Conservation (phyloP, 2,329 filamentous ascomycete genomes). For the Emmonsiellopsis sp. region DNA sequence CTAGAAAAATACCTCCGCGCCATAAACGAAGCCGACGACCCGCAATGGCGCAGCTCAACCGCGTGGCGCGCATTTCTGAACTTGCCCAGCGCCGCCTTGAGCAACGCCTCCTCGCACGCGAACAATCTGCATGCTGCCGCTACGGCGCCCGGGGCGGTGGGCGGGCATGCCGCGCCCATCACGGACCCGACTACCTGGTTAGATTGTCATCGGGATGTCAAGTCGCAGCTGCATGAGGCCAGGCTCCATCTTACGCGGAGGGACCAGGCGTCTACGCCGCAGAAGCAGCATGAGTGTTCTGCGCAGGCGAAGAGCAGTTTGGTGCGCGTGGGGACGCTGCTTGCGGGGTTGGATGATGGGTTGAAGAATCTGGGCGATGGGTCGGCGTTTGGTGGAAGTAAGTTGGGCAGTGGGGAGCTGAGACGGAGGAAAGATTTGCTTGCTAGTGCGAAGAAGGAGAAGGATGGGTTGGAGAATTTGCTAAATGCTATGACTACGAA, state of each 20-base stretch:
- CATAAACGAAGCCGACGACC: slow-evolving; percentile 47
- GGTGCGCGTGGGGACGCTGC: slow-evolving; percentile 46
- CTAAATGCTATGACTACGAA: slow-evolving; percentile 49
- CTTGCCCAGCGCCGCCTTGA: slow-evolving; percentile 37
- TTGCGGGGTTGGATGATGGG: slow-evolving; percentile 48
- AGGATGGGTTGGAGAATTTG: slow-evolving; percentile 51
- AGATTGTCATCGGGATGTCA: slow-evolving; percentile 51
- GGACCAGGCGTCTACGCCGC: slow-evolving; percentile 49
- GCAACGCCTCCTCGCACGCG: slow-evolving; percentile 19
- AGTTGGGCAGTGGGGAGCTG: slow-evolving; percentile 52
- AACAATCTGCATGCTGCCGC: slow-evolving; percentile 32
- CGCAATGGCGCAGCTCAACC: slow-evolving; percentile 47
- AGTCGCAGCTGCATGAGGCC: slow-evolving; percentile 51
- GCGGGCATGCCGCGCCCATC: slow-evolving; percentile 26
- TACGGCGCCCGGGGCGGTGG: slow-evolving; percentile 26
- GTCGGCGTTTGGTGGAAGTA: slow-evolving; percentile 19
- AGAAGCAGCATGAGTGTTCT: slow-evolving; percentile 53
- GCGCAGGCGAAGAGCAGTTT: slow-evolving; percentile 52
- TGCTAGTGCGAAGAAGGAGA: slow-evolving; percentile 49
- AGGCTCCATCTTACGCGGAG: slow-evolving; percentile 48
- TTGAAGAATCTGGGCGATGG: slow-evolving; percentile 33
- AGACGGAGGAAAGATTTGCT: slow-evolving; percentile 50
- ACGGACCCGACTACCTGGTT: slow-evolving; percentile 52
- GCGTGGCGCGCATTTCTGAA: slow-evolving; percentile 52
- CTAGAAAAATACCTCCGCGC: slow-evolving; percentile 50